Base-by-base conservation (phyloP, 1,284 basidiomycete genomes). In the Agroathelia rolfsii region DNA sequence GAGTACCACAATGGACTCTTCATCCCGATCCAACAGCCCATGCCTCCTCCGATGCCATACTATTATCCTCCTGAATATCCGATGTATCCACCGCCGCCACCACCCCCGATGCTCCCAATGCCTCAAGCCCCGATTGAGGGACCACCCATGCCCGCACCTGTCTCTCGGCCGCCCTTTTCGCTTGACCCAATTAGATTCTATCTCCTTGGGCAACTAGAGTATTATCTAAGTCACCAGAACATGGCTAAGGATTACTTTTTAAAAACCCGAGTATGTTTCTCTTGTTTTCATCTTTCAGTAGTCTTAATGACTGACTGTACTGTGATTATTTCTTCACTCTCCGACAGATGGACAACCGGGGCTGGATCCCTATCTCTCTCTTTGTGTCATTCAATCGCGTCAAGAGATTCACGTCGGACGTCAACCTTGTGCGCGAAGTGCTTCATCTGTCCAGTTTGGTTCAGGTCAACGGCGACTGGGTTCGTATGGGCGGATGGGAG, bases 301-400 rank as follows among this genome's bases (percentile, higher is more conserved):
- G 11, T 19, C 27, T 35, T 38, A 14, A n/a, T n/a, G n/a, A n/a
- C 25, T 38, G 8, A 10, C n/a, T 28, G 16, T 24, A 25, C 35
- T 34, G 35, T 39, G 24, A 30, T 28, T 20, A 24, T 7, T 15
- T 2, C 16, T 35, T 6, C 16, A 30, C 21, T 37, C 34, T 38
- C 10, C 13, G 5, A 18, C 46, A 94, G 88, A 93, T 95, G 90
- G 87, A 94, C 51, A 66, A 72, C 3, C 65, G 72, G 40, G 90
- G 90, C 11, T 95, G 88, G 87, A 80, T 95, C 35, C 72, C 80
- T 13, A 80, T 93, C 26, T 46, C 69, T 7, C 62, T 88, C 36
- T 69, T 95, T 36, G 82, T 84, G 4, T 83, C 84, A 7, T 95
- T 94, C 67, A 88, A 86, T 47, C 79, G 90, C 25, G 72, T 94